phyloP scores from a whole-genome alignment of 768 basidiomycete species.

The Suillus discolor region DNA sequence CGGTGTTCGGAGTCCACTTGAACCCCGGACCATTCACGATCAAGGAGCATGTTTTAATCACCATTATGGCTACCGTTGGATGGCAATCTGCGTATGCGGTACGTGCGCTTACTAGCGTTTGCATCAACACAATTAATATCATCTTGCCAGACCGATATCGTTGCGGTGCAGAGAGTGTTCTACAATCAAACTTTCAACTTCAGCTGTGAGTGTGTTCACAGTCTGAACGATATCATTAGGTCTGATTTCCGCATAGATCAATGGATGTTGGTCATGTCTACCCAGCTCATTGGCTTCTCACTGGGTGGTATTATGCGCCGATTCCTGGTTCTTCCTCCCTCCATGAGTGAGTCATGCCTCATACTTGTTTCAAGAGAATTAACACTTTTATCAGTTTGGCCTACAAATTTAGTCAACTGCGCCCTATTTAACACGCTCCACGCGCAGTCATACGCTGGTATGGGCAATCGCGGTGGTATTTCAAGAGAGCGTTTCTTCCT shows the following conservation, averaged over 20 bases:
- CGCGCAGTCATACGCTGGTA: constrained; percentile 19
- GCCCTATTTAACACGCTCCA: constrained; percentile 31
- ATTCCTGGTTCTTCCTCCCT: constrained; percentile 65
- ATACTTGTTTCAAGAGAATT: constrained; percentile 9
- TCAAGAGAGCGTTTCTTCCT: constrained; percentile 18
- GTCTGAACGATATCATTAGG: neutral
- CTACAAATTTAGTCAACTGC: constrained; percentile 26
- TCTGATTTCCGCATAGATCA: constrained; percentile 2
- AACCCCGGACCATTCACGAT: constrained; percentile 52
- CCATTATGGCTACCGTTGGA: constrained; percentile 66
- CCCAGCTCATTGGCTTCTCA: constrained; percentile 15
- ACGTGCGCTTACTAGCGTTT: neutral
- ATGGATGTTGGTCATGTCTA: constrained; percentile 17
- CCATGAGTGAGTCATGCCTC: constrained; percentile 57
- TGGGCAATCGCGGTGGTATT: constrained; percentile 23
- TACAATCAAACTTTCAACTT: constrained; percentile 43
- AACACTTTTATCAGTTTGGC: constrained; percentile 27
- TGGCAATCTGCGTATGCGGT: neutral
- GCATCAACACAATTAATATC: constrained; percentile 16
- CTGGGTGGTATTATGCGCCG: constrained; percentile 51
- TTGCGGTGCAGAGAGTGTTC: constrained; percentile 48
- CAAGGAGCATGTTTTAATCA: constrained; percentile 69
- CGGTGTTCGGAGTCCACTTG: constrained; percentile 31
- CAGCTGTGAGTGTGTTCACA: constrained; percentile 20
- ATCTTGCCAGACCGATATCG: constrained; percentile 40